Evolutionary conservation across 2,329 filamentous ascomycete species (phyloP), one percentile per base, ranked within the genome.

Genomic region (Colletotrichum brevisporum): DNA sequence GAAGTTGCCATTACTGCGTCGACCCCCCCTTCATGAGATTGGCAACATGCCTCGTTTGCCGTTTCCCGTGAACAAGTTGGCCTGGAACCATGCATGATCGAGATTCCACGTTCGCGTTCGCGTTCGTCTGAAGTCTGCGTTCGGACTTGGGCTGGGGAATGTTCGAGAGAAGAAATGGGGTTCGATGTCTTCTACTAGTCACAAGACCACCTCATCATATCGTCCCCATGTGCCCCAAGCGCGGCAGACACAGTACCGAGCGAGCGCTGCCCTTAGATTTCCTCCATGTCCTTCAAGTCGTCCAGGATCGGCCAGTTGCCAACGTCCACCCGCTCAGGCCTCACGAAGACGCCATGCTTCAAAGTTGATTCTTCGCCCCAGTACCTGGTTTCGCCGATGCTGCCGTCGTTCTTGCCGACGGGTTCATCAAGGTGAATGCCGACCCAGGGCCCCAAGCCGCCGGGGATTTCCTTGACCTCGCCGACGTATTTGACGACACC

Each of bases 321-420:
- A 50, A 90, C 86, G 80, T 95, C 93, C 24, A 95, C 89, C 69
- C 92, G 85, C 79, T 95, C 93, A 4, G 93, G 90, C 71, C 92
- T 86, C 36, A 95, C 92, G 80, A 96, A 94, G 21, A 94, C 91
- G 41, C 93, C 93, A 74, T 89, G 89, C 78, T 94, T 95, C 68
- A 89, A 82, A 71, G 83, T 78, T 62, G 90, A 90, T 58, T 88
- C 84, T 65, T 86, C 79, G 47, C 88, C 89, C 86, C 94, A 96
- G 81, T 95, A 95, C 72, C 90, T 85, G 72, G 83, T 89, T 8
- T 82, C 84, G 50, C 83, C 84, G 73, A 94, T 89, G 74, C 89
- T 91, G 69, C 94, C 93, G 78, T 95, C 92, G 76, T 95, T 96
- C 84, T 93, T 94, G 64, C 92, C 93, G 51, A 91, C 91, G 1